Conservation (phyloP, 139 green algal genomes). For the Micractinium sp. region DNA sequence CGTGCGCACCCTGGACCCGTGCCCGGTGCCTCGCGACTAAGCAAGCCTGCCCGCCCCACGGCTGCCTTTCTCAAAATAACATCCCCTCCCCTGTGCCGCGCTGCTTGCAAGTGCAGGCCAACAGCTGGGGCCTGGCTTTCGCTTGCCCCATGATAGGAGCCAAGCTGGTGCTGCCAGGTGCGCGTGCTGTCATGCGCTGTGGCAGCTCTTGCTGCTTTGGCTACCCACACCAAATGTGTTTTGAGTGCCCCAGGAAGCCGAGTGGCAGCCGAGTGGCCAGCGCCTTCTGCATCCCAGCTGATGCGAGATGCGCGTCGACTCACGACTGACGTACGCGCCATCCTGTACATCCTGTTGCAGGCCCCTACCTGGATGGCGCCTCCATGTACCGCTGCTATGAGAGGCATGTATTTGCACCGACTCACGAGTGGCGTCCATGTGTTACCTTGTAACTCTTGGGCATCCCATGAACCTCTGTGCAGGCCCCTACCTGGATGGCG, state of each 20-base stretch:
- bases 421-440: not conserved
- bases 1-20: too few species aligned
- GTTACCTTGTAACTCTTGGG: not conserved
- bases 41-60: not conserved
- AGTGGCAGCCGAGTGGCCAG: not conserved
- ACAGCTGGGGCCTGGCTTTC: conserved; percentile 75
- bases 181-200: too few species aligned
- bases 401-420: not conserved
- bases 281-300: too few species aligned
- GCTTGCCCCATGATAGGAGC: conserved; percentile 73
- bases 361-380: not conserved
- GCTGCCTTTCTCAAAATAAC: not conserved
- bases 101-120: conserved; percentile 52
- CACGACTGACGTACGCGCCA: too few species aligned
- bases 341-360: too few species aligned
- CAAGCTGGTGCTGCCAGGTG: conserved; percentile 74
- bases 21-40: not conserved
- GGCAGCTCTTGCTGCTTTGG: too few species aligned
- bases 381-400: not conserved
- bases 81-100: not conserved
- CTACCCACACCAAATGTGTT: not conserved
- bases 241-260: not conserved
- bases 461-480: too few species aligned
- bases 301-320: not conserved
- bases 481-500: conserved; percentile 72